A percentile compares a stretch with the other conserved stretches of the same genome.
phyloP scores from a whole-genome alignment of 2,329 filamentous ascomycete species.

The Kalaharituber pfeilii region DNA sequence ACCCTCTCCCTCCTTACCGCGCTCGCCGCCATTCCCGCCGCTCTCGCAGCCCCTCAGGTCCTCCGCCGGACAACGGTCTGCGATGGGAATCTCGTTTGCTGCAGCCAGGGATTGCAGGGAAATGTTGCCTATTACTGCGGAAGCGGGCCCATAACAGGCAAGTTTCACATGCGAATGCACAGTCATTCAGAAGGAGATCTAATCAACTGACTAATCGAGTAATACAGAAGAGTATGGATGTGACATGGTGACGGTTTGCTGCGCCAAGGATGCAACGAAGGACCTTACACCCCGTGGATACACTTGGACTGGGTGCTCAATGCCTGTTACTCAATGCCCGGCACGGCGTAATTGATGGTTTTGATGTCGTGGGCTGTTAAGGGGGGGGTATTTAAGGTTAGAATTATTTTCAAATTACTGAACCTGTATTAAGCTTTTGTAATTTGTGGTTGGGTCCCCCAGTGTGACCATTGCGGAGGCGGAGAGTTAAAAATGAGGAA shows the following conservation, averaged over 20 bases:
- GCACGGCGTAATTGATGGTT: too few relatives aligned
- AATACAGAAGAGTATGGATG: background rate
- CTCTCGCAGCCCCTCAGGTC: background rate
- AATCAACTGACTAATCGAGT: background rate
- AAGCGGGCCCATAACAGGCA: background rate
- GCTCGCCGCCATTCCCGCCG: background rate
- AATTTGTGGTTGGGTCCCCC: too few relatives aligned
- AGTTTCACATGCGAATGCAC: background rate
- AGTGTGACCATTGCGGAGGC: too few relatives aligned
- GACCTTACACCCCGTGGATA: background rate
- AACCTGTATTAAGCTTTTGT: too few relatives aligned
- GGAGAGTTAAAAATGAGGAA: too few relatives aligned
- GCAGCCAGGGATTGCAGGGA: constrained; percentile 15
- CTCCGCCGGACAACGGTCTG: background rate
- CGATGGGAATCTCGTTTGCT: constrained; percentile 7
- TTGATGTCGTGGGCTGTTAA: too few relatives aligned
- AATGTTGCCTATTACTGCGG: background rate
- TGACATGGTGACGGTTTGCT: background rate
- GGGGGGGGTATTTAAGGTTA: too few relatives aligned
- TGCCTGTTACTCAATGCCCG: background rate
- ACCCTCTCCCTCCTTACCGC: background rate
- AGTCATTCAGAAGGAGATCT: background rate
- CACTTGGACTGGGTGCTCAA: background rate
- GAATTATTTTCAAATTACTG: too few relatives aligned
- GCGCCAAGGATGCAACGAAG: background rate